Base-by-base conservation (phyloP, 2,329 filamentous ascomycete species). In the Fusarium xylarioides region DNA sequence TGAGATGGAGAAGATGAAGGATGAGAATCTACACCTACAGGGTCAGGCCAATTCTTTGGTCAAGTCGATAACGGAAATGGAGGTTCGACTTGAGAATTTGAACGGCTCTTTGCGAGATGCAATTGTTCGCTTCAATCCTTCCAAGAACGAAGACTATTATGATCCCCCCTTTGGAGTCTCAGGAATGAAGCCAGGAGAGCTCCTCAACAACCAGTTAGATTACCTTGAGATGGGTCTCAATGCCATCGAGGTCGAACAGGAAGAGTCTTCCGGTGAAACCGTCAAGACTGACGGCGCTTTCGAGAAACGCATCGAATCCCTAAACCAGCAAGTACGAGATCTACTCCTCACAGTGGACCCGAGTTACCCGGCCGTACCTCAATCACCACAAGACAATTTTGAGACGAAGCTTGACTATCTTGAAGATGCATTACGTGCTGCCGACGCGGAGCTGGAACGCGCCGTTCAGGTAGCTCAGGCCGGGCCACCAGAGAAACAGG, bases 381-480 rank as follows among this genome's bases (percentile, higher is more conserved):
- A 87, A 40, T 82, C 86, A 7, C 85, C 86, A 3, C 87, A 87
- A 10, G 85, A 86, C 49, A 88, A 87, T 32, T 81, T 93, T 11
- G 87, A 92, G 52, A 88, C 90, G 32, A 94, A 96, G 75, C 83
- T 95, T 46, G 82, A 85, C 52, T 93, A 93, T 75, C 85, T 95
- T 71, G 88, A 93, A 71, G 85, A 89, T 34, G 88, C 87, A 5
- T 81, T 94, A 56, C 84, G 85, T 44, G 82, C 82, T 12, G 77
- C 90, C 7, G 86, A 87, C 55, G 76, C 80, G 11, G 83, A 86
- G 53, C 70, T 88, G n/a, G 78, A 79, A 26, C 82, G 80, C 44
- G 81, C 80, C 37, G 70, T 79, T 26, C 63, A 70, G 30, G 44
- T 53, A 21, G 78, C 84, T 19, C 70, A 76, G 26, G 77, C 80